phyloP scores from a whole-genome alignment of 495 filamentous ascomycete genomes.

The Aspergillus leporis region DNA sequence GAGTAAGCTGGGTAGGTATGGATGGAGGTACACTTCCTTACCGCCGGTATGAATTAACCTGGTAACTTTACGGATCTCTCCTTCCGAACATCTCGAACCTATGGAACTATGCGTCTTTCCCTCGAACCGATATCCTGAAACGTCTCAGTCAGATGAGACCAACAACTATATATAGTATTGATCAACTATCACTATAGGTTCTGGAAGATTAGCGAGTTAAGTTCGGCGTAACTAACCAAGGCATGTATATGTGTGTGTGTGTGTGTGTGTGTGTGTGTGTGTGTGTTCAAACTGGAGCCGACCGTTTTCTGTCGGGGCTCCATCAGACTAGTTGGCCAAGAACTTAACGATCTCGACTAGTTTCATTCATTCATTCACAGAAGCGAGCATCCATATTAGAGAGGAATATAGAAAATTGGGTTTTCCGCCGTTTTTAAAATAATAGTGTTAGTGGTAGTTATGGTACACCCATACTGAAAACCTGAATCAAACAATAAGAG shows the following conservation, averaged over 20 bases:
- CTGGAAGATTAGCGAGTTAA: not conserved
- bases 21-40: not conserved
- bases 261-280: not conserved
- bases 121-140: slow-evolving; percentile 1
- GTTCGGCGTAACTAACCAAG: not conserved
- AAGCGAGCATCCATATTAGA: not conserved
- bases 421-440: not conserved
- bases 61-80: no score
- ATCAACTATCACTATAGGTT: not conserved
- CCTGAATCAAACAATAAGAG: slow-evolving; percentile 3
- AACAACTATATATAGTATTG: not conserved
- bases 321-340: slow-evolving; percentile 15
- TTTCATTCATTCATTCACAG: not conserved
- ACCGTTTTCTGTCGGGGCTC: slow-evolving; percentile 30
- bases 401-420: not conserved
- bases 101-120: no score
- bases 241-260: not conserved
- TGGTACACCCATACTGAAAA: no score
- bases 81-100: no score
- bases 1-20: no score
- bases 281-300: slow-evolving; percentile 15
- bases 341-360: not conserved
- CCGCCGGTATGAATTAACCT: not conserved
- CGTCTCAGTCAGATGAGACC: not conserved
- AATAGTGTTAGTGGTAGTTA: not conserved